A percentile compares a stretch with the other conserved stretches of the same genome.
These are phyloP conservation scores for Cardiospermum halicacabum DNA, from an alignment of 345 rosid genomes.

Conservation along the genomic window DNA sequence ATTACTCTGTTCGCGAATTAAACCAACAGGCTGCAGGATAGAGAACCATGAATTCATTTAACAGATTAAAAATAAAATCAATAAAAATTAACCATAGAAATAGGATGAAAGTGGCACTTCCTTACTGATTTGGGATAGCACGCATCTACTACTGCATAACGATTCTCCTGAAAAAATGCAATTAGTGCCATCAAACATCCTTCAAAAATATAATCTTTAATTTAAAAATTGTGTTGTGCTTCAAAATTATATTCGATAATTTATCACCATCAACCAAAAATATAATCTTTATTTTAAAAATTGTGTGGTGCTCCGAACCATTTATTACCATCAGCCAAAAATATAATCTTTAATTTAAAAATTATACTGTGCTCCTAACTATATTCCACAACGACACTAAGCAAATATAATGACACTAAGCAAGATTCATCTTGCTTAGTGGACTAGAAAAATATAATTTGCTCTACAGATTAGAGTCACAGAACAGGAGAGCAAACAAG, in stretches of 20 bases:
- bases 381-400: no score
- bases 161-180: conserved; percentile 70
- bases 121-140: conserved; percentile 81
- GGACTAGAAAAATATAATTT: no score
- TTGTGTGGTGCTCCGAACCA: no score
- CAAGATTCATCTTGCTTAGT: no score
- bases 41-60: neutral
- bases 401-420: no score
- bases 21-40: conserved; percentile 71
- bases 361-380: neutral
- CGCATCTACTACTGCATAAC: conserved; percentile 81
- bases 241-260: no score
- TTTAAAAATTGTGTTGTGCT: neutral
- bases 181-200: no score
- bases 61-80: no score
- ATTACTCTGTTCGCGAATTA: conserved; percentile 82
- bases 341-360: neutral
- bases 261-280: no score
- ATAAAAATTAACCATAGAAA: neutral
- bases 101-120: conserved; percentile 10
- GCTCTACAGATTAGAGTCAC: neutral
- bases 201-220: neutral
- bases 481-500: neutral
- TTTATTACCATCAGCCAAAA: conserved; percentile 3
- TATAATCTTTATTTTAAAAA: no score